phyloP scores from a whole-genome alignment of 2,329 filamentous ascomycete genomes.

The Alternaria gansuensis region DNA sequence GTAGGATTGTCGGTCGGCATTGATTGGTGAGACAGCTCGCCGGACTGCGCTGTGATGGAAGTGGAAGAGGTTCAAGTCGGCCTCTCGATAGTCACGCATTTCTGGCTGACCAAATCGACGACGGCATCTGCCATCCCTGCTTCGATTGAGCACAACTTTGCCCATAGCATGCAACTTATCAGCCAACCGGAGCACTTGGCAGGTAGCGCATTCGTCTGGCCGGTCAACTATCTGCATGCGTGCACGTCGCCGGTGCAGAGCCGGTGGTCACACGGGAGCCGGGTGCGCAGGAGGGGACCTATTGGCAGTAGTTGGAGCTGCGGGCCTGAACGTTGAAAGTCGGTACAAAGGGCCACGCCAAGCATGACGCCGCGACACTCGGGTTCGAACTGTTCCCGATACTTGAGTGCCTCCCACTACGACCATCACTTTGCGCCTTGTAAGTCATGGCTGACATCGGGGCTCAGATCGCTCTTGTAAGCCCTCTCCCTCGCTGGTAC shows the following conservation, averaged over 20 bases:
- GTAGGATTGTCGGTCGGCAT: slow-evolving; percentile 9
- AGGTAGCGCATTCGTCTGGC: neutral
- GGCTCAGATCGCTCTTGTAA: slow-evolving; percentile 30
- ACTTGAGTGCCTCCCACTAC: slow-evolving; percentile 1
- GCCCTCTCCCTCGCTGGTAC: neutral
- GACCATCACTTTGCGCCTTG: neutral
- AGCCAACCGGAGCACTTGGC: slow-evolving; percentile 10
- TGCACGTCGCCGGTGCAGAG: slow-evolving; percentile 2
- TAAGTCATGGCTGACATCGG: slow-evolving; percentile 28
- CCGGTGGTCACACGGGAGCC: slow-evolving; percentile 1
- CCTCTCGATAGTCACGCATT: neutral
- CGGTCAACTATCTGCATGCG: neutral
- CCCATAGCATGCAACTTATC: neutral
- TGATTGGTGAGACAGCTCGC: slow-evolving; percentile 4
- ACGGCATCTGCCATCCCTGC: neutral
- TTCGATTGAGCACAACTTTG: neutral
- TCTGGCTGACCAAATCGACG: neutral
- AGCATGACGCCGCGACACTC: neutral
- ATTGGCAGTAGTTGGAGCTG: slow-evolving; percentile 2
- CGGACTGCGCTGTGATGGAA: neutral
- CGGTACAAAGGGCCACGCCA: slow-evolving; percentile 5
- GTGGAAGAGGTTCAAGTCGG: neutral
- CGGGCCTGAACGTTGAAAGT: neutral
- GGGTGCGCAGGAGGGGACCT: neutral
- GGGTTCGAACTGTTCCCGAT: neutral